Evolutionary conservation across 2,329 filamentous ascomycete species (phyloP).

Genomic region (Bipolaris cookei): DNA sequence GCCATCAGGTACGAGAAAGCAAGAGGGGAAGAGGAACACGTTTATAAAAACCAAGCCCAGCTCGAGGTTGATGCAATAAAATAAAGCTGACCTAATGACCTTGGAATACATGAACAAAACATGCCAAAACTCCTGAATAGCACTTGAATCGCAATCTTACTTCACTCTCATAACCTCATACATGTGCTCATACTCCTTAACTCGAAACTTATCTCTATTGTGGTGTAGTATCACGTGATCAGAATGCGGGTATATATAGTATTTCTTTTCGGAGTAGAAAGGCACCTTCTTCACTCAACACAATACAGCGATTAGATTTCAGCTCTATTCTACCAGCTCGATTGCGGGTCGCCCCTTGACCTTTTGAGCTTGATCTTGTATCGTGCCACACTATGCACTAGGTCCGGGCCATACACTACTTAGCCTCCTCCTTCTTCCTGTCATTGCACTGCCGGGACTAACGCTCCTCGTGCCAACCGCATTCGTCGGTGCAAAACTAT

Average conservation of each 20-base stretch:
- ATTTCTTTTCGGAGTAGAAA: too few relatives aligned
- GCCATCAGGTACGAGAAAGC: neutral
- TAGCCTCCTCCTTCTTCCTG: slow-evolving; percentile 41
- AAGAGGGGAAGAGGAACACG: neutral
- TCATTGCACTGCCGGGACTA: slow-evolving; percentile 40
- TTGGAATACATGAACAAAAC: neutral
- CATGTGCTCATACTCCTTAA: neutral
- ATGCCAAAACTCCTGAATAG: neutral
- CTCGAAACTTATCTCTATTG: neutral
- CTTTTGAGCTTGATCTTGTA: too few relatives aligned
- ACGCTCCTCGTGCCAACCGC: slow-evolving; percentile 33
- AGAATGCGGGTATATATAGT: too few relatives aligned
- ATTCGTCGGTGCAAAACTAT: slow-evolving; percentile 43
- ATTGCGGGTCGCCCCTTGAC: too few relatives aligned
- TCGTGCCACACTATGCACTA: too few relatives aligned
- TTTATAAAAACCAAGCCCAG: neutral
- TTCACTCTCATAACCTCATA: too few relatives aligned
- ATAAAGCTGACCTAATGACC: too few relatives aligned
- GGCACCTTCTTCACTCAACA: too few relatives aligned
- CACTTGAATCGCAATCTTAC: neutral
- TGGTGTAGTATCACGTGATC: too few relatives aligned
- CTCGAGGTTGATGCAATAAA: neutral
- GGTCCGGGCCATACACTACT: slow-evolving; percentile 47
- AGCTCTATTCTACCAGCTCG: too few relatives aligned
- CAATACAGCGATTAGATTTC: too few relatives aligned